phyloP scores from a whole-genome alignment of 1,139 yeast genomes.

The Nakaseomyces kungkrabaensis region DNA sequence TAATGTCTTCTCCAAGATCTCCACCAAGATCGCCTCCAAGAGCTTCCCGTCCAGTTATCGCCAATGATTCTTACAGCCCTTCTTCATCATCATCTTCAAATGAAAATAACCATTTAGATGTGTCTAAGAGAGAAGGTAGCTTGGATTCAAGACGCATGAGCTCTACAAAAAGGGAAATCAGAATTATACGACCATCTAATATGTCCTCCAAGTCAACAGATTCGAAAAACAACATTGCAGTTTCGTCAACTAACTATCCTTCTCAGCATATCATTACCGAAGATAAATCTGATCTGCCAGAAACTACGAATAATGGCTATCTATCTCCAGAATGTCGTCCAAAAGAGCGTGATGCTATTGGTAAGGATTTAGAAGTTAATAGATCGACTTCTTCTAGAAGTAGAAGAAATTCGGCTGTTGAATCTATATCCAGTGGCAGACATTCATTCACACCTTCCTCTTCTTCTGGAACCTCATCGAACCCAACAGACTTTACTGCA shows the following conservation, averaged over 20 bases:
- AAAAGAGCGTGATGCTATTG: neutral
- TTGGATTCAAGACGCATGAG: neutral
- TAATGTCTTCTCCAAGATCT: neutral
- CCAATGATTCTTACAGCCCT: neutral
- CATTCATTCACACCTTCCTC: slow-evolving; percentile 14
- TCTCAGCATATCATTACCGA: neutral
- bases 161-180: neutral
- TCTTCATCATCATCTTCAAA: neutral
- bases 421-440: neutral
- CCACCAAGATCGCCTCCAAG: neutral
- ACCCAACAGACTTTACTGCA: slow-evolving; percentile 26
- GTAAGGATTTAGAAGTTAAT: neutral
- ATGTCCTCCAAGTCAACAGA: neutral
- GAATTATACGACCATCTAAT: neutral
- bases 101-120: neutral
- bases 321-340: neutral
- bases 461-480: slow-evolving; percentile 22
- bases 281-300: neutral
- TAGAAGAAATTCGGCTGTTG: neutral
- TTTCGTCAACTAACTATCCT: neutral
- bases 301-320: neutral
- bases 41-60: neutral
- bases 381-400: neutral
- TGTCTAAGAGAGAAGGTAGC: neutral
- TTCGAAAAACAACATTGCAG: neutral